Evolutionary conservation across 2,329 filamentous ascomycete species (phyloP), one percentile per base, ranked within the genome.

Genomic region (Pyrenophora graminea): DNA sequence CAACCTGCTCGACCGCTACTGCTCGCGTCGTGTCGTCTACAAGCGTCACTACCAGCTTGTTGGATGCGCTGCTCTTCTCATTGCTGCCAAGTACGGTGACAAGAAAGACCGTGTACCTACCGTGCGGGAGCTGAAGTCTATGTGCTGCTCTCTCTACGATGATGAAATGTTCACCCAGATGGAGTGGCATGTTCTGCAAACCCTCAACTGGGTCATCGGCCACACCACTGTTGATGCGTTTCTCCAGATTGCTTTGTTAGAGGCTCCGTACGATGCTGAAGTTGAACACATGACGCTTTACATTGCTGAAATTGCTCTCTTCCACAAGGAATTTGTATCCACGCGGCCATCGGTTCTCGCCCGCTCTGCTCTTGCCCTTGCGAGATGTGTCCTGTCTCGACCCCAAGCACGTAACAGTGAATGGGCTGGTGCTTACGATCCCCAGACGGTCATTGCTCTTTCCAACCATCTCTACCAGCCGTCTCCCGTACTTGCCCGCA

Each of bases 81-180:
- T 99, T 69, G 93, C 94, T 61, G 90, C 94, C 76, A 99, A 99
- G 81, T 99, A 97, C 72, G 93, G 93, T 51, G 94, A 99, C 78
- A 93, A 94, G 81, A 99, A 99, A 80, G 94, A 99, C 71, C 86
- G 92, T 44, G 94, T 99, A n/a, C 94, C 94, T 4, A 94, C 95
- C 60, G 95, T 99, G 72, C 87, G 91, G 72, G 94, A 99, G 74
- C 82, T 99, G 60, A 96, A 96, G 82, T 95, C 93, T 63, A 97
- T 99, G 94, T 99, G 94, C 83, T 97, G 94, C 77, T 92, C 90
- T 32, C 83, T 97, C 33, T 99, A 99, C 77, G 94, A 99, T 68
- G 91, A 96, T 42, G 93, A 96, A 78, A 99, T 99, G 94, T 99
- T 99, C 78, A 93, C 92, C 9, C 94, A 99, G 76, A 99, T 99